phyloP scores from a whole-genome alignment of 805 yeast genomes.

The Starmerella gropengiesseri region DNA sequence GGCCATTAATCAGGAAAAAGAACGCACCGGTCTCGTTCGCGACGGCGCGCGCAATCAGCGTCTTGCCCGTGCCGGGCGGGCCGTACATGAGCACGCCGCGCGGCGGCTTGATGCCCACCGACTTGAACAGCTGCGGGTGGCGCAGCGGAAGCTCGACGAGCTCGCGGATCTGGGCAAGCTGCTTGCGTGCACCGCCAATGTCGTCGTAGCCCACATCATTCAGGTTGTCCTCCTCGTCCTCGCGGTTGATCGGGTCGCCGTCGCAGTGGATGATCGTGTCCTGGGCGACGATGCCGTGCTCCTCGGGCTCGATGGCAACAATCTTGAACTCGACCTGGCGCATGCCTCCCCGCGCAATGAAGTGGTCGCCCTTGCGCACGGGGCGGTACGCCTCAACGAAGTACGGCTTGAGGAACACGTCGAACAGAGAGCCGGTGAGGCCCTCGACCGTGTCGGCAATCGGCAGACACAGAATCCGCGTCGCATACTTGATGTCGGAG shows the following conservation, averaged over 20 bases:
- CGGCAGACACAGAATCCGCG: slow-evolving; percentile 88
- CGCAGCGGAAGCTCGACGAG: slow-evolving; percentile 95
- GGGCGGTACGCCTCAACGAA: slow-evolving; percentile 99
- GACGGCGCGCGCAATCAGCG: slow-evolving; percentile 98
- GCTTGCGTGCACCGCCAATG: slow-evolving; percentile 98
- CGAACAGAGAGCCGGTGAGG: slow-evolving; percentile 89
- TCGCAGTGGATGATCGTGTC: slow-evolving; percentile 97
- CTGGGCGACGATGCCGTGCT: slow-evolving; percentile 95
- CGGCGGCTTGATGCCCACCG: slow-evolving; percentile 98
- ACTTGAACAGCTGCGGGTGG: slow-evolving; percentile 95
- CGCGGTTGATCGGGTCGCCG: slow-evolving; percentile 97
- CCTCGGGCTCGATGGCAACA: slow-evolving; percentile 96
- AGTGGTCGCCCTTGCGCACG: slow-evolving; percentile 92
- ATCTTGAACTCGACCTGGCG: slow-evolving; percentile 98
- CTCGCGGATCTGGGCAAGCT: slow-evolving; percentile 98
- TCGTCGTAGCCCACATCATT: slow-evolving; percentile 98
- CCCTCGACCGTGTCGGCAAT: slow-evolving; percentile 98
- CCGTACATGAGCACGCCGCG: slow-evolving; percentile 90
- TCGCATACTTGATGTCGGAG: slow-evolving; percentile 95
- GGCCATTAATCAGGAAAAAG: slow-evolving; percentile 95
- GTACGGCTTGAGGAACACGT: slow-evolving; percentile 92
- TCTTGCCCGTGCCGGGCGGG: slow-evolving; percentile 99
- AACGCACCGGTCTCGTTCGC: slow-evolving; percentile 99
- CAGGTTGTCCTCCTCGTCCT: slow-evolving; percentile 92
- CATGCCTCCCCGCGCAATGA: slow-evolving; percentile 97